These are phyloP conservation scores for Coniferiporia weirii DNA, from an alignment of 1,284 basidiomycete species.

Conservation along the genomic window DNA sequence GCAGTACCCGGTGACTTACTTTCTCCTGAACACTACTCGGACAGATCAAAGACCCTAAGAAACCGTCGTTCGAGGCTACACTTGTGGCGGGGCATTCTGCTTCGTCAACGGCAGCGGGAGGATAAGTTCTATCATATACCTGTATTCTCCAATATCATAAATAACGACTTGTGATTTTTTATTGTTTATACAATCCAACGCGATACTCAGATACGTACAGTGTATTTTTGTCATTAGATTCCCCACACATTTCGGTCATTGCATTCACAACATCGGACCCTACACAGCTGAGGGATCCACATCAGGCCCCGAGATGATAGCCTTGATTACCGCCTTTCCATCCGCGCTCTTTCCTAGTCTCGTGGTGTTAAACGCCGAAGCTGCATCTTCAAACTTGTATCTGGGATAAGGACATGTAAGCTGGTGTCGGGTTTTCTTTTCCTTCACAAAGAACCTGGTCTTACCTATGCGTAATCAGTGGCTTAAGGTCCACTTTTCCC, in stretches of 20 bases:
- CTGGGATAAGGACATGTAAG: slow-evolving; percentile 31
- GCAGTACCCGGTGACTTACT: too few relatives aligned
- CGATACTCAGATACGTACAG: too few relatives aligned
- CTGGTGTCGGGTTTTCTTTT: background rate
- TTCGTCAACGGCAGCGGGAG: too few relatives aligned
- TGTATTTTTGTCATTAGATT: too few relatives aligned
- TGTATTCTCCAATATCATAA: too few relatives aligned
- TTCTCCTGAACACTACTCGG: too few relatives aligned
- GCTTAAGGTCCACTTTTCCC: slow-evolving; percentile 81
- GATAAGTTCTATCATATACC: too few relatives aligned
- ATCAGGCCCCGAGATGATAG: slow-evolving; percentile 73
- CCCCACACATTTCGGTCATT: background rate
- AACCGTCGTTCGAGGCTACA: too few relatives aligned
- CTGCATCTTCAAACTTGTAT: slow-evolving; percentile 70
- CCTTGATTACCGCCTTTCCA: slow-evolving; percentile 68
- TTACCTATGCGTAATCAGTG: slow-evolving; percentile 83
- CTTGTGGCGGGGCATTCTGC: too few relatives aligned
- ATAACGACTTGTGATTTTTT: too few relatives aligned
- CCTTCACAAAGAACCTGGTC: slow-evolving; percentile 18
- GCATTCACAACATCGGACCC: background rate
- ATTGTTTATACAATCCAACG: too few relatives aligned
- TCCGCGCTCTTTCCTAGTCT: slow-evolving; percentile 75
- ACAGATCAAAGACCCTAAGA: too few relatives aligned
- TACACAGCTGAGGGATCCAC: slow-evolving; percentile 27
- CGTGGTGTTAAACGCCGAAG: slow-evolving; percentile 76